phyloP scores from a whole-genome alignment of 306 rosid genomes.

The Cucumis sativus region Cucumber_9930_V3 NC_026657.2:7622001-7622500 shows the following conservation, averaged over 20 bases:
- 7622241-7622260: background rate
- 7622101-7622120: constrained; percentile 6
- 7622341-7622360: too few species aligned
- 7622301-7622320: too few species aligned
- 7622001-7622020: background rate
- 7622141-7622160: constrained; percentile 7
- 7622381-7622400: too few species aligned
- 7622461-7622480: too few species aligned
- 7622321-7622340: too few species aligned
- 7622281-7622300: too few species aligned
- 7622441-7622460: too few species aligned
- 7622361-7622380: too few species aligned
- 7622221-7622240: background rate
- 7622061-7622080: background rate
- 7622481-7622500: too few species aligned
- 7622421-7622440: too few species aligned
- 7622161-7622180: constrained; percentile 58
- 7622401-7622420: too few species aligned
- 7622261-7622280: too few species aligned
- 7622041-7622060: background rate
- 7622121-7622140: constrained; percentile 4
- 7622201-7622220: constrained; percentile 20
- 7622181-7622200: constrained; percentile 29
- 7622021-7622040: background rate
- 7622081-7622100: background rate